A percentile compares a stretch with the other conserved stretches of the same genome.
These are phyloP conservation scores for Botrytis medusae DNA, from an alignment of 2,329 filamentous ascomycete species.

Conservation along the genomic window DNA sequence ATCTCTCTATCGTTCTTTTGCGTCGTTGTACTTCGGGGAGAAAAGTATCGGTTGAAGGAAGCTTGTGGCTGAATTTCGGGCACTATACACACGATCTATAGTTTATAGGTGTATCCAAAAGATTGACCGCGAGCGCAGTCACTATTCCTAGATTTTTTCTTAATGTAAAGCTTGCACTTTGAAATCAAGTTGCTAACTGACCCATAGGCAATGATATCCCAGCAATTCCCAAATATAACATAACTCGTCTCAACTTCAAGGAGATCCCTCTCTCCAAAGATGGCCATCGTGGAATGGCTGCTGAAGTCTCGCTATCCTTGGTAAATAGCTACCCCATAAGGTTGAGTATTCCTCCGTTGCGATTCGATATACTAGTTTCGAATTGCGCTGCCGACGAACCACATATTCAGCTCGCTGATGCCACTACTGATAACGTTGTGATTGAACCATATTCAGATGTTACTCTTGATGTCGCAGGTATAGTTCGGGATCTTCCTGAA, in stretches of 20 bases:
- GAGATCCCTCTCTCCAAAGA: slow-evolving; percentile 59
- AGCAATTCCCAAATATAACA: slow-evolving; percentile 75
- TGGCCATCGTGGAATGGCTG: slow-evolving; percentile 64
- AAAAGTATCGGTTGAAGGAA: slow-evolving; percentile 47
- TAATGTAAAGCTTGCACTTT: background rate
- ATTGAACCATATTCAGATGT: slow-evolving; percentile 69
- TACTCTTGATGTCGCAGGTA: slow-evolving; percentile 66
- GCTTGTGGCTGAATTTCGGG: slow-evolving; percentile 19
- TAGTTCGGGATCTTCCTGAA: slow-evolving; percentile 72
- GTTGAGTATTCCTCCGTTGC: slow-evolving; percentile 73
- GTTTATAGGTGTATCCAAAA: slow-evolving; percentile 29
- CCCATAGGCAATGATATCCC: slow-evolving; percentile 66
- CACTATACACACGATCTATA: slow-evolving; percentile 24
- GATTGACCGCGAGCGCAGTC: slow-evolving; percentile 5
- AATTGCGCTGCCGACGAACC: slow-evolving; percentile 72
- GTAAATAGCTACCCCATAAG: slow-evolving; percentile 77
- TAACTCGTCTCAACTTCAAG: slow-evolving; percentile 75
- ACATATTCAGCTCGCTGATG: slow-evolving; percentile 76
- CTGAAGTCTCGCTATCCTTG: slow-evolving; percentile 71
- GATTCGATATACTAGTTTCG: slow-evolving; percentile 81
- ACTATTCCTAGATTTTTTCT: slow-evolving; percentile 1
- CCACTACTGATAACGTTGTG: slow-evolving; percentile 64
- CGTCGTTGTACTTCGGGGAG: slow-evolving; percentile 60
- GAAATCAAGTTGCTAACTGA: slow-evolving; percentile 30
- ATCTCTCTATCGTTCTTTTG: slow-evolving; percentile 65